Conservation (phyloP, 2,329 filamentous ascomycete genomes). For the Xylaria multiplex region DNA sequence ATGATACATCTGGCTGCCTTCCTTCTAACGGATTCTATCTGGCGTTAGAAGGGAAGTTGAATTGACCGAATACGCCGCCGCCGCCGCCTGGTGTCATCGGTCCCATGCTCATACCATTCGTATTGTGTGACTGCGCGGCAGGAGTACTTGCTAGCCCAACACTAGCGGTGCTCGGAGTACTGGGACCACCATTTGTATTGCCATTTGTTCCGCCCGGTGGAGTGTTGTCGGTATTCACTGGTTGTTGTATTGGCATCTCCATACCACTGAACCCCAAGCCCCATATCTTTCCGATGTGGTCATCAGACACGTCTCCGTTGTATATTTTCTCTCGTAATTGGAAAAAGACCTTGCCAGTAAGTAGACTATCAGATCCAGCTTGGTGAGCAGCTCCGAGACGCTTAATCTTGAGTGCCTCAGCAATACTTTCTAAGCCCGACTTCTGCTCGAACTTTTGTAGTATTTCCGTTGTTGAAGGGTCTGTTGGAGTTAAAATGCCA, state of each 20-base stretch:
- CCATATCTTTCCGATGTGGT: slow-evolving; percentile 92
- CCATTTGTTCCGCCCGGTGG: slow-evolving; percentile 56
- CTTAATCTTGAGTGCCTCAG: slow-evolving; percentile 91
- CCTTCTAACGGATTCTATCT: slow-evolving; percentile 47
- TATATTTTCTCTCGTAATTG: slow-evolving; percentile 90
- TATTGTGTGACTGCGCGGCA: slow-evolving; percentile 63
- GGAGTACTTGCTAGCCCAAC: slow-evolving; percentile 61
- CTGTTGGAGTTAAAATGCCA: slow-evolving; percentile 70
- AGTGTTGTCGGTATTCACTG: slow-evolving; percentile 47
- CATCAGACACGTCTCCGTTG: slow-evolving; percentile 79
- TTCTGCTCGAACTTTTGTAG: slow-evolving; percentile 89
- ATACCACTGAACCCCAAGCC: slow-evolving; percentile 81
- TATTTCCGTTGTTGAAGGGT: slow-evolving; percentile 75
- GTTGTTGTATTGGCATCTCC: slow-evolving; percentile 48
- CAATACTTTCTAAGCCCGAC: slow-evolving; percentile 91
- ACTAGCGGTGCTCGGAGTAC: slow-evolving; percentile 75
- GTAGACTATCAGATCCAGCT: slow-evolving; percentile 90
- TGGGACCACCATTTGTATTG: slow-evolving; percentile 57
- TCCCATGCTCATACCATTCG: slow-evolving; percentile 69
- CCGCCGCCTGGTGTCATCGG: slow-evolving; percentile 82
- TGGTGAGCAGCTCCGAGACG: slow-evolving; percentile 89
- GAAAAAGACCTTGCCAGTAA: slow-evolving; percentile 96
- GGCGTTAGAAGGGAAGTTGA: slow-evolving; percentile 61
- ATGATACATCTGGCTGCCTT: slow-evolving; percentile 28
- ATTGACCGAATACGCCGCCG: slow-evolving; percentile 79